Percentiles rank a stretch among this genome's conserved stretches.
Conservation (phyloP, 2,329 filamentous ascomycete genomes). For the Fusarium longipes region DNA sequence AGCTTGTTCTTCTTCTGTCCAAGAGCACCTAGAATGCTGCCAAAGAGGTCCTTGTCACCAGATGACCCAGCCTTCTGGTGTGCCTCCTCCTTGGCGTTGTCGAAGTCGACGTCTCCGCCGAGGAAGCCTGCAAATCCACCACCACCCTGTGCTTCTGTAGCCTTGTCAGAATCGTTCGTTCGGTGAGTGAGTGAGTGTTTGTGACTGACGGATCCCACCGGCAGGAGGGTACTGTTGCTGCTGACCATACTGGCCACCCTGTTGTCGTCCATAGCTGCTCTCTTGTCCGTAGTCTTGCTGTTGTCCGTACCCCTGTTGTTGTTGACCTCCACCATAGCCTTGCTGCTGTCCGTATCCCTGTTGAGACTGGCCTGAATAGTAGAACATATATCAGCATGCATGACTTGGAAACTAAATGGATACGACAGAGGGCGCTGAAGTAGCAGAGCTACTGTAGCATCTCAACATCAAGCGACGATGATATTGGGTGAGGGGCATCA, state of each 20-base stretch:
- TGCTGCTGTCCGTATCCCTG: slow-evolving; percentile 22
- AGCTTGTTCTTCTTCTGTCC: slow-evolving; percentile 62
- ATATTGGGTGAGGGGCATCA: slow-evolving; percentile 28
- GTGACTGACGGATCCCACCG: slow-evolving; percentile 47
- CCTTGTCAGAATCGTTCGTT: slow-evolving; percentile 13
- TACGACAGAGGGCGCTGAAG: not conserved
- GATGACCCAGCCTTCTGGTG: slow-evolving; percentile 59
- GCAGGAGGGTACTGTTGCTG: slow-evolving; percentile 39
- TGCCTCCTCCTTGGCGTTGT: slow-evolving; percentile 61
- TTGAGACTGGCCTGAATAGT: slow-evolving; percentile 23
- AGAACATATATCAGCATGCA: slow-evolving; percentile 11
- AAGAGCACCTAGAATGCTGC: slow-evolving; percentile 59
- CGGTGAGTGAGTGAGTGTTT: not conserved
- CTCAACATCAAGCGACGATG: not conserved
- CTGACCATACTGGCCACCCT: slow-evolving; percentile 25
- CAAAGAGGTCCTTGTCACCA: slow-evolving; percentile 62
- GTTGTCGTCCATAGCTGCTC: slow-evolving; percentile 15
- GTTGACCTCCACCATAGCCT: slow-evolving; percentile 23
- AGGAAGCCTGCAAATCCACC: slow-evolving; percentile 54
- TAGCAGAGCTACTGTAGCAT: not conserved
- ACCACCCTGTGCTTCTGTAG: slow-evolving; percentile 51
- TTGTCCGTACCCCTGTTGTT: slow-evolving; percentile 23
- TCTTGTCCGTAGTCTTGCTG: slow-evolving; percentile 25
- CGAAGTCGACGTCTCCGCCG: slow-evolving; percentile 60
- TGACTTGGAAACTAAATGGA: not conserved